These are phyloP conservation scores for Gonium pectorale DNA, from an alignment of 139 green algal species.

Conservation along the genomic window DNA sequence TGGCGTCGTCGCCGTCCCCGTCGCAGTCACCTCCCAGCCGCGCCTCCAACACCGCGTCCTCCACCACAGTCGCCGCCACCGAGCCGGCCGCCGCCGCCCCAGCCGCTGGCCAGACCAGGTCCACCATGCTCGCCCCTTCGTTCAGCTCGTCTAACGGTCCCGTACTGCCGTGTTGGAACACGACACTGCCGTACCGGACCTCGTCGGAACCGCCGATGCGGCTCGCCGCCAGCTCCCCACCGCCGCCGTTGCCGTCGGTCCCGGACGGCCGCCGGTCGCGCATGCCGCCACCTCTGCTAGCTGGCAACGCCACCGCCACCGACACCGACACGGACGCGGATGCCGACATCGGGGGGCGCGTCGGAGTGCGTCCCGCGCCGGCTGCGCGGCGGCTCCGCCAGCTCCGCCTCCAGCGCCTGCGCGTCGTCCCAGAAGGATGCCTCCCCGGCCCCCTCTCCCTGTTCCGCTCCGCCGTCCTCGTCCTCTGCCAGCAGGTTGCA, in stretches of 20 bases:
- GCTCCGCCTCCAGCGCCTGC: slow-evolving; percentile 23
- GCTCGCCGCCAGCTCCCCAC: not conserved
- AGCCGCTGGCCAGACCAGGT: not conserved
- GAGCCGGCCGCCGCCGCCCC: not conserved
- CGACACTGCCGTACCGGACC: slow-evolving; percentile 23
- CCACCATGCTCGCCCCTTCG: not conserved
- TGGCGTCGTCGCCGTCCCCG: no score
- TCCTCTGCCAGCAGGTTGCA: slow-evolving; percentile 14
- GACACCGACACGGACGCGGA: not conserved
- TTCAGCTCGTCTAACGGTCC: not conserved
- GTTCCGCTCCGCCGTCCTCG: not conserved
- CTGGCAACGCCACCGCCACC: not conserved
- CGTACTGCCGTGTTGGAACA: slow-evolving; percentile 22
- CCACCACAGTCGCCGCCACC: not conserved
- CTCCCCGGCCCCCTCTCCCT: not conserved
- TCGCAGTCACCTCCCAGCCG: no score
- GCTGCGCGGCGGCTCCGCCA: slow-evolving; percentile 31
- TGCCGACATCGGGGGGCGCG: not conserved
- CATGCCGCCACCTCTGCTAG: not conserved
- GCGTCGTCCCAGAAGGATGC: slow-evolving; percentile 44
- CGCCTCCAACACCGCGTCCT: not conserved
- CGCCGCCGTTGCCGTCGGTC: not conserved
- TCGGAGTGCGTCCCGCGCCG: not conserved
- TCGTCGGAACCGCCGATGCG: slow-evolving; percentile 27
- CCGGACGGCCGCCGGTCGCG: not conserved